These are phyloP conservation scores for Nidularia sp. DNA, from an alignment of 768 basidiomycete species.

Conservation along the genomic window DNA sequence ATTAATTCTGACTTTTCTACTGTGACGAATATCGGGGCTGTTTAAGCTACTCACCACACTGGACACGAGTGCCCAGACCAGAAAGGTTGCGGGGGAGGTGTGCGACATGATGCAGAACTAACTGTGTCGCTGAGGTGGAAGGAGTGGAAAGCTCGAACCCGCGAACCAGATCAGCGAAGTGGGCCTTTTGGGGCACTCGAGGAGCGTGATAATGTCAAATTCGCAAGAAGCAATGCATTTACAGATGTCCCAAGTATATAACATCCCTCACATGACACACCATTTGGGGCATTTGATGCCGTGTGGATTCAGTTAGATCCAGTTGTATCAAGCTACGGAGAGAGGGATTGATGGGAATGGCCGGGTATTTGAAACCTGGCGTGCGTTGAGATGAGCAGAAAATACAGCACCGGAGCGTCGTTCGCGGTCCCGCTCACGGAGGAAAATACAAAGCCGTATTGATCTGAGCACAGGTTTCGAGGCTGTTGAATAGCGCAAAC, in stretches of 20 bases:
- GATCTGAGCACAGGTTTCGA: too few relatives aligned
- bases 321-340: background rate
- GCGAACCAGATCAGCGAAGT: background rate
- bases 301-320: background rate
- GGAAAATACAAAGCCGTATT: too few relatives aligned
- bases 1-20: too few relatives aligned
- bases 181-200: too few relatives aligned
- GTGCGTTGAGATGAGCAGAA: background rate
- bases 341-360: background rate
- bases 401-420: background rate
- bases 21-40: too few relatives aligned
- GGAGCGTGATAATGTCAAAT: background rate
- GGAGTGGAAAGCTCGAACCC: background rate
- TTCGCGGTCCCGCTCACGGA: background rate
- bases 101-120: slow-evolving; percentile 48
- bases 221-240: background rate
- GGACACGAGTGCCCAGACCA: slow-evolving; percentile 61
- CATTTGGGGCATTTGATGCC: background rate
- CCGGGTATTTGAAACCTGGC: background rate
- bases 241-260: background rate
- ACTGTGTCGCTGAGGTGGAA: background rate
- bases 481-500: too few relatives aligned
- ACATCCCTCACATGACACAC: background rate
- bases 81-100: slow-evolving; percentile 52
- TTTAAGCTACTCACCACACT: slow-evolving; percentile 35